Evolutionary conservation across 1,284 basidiomycete species (phyloP), one percentile per base, ranked within the genome.

Genomic region (Ceratobasidium sp.): DNA sequence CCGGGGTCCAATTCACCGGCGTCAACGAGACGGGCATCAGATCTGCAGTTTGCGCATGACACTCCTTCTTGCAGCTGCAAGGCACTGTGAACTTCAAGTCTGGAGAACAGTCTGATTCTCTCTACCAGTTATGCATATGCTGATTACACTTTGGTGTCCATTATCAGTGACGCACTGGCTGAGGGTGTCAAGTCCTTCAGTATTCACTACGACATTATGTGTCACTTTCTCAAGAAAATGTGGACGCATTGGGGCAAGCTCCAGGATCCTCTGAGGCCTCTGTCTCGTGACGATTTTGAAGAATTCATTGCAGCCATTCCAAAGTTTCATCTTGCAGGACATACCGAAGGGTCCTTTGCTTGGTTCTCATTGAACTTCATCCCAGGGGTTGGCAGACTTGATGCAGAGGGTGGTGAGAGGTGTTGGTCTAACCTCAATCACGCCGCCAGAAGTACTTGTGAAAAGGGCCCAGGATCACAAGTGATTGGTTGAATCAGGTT

Each of bases 271-370:
- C 14, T 64, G 10, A 7, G 27, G 8, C 44, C 64, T 3, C 10
- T 66, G 14, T 8, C 18, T 6, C 0, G 16, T 20, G 27, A 48
- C 2, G 35, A n/a, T 20, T 41, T 48, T 48, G 23, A 33, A 0
- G 16, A 48, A 0, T 50, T 75, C 35, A 54, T 75, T 41, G 41
- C n/a, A 18, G 46, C 16, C 14, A 33, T 75, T 30, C 71, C 71
- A 5, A 75, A 65, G n/a, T 75, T 64, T n/a, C 71, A 75, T 12
- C 35, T 75, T 3, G 46, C 30, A 10, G 71, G 71, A 0, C 71
- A 75, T 55, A 41, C 30, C 0, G 44, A 52, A 0, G 10, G 7
- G 1, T 75, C 60, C 48, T 55, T n/a, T 30, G 48, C 33, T 5
- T 44, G 30, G 16, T 54, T 54, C 38, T 75, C 48, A 3, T 50